Percentiles rank a stretch among this genome's conserved stretches.
Conservation (phyloP, 352 stramenopile genomes). For the Blastocystis sp. region DNA sequence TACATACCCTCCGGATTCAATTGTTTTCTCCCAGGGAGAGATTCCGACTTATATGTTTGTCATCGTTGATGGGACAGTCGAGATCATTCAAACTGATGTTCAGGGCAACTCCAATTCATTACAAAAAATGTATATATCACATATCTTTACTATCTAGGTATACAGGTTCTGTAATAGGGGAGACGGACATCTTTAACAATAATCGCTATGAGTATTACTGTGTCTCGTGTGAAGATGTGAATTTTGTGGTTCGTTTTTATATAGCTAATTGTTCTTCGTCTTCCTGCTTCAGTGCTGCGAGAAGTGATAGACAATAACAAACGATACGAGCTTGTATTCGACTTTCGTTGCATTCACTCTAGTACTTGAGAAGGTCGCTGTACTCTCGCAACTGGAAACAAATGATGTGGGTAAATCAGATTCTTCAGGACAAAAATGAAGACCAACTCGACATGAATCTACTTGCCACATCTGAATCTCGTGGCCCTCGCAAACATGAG, state of each 20-base stretch:
- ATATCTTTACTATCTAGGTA: not conserved
- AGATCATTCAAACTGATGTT: conserved; percentile 31
- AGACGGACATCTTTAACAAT: conserved; percentile 50
- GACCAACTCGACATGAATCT: not conserved
- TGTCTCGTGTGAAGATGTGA: not conserved
- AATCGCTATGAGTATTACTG: conserved; percentile 58
- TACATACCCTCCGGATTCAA: conserved; percentile 5
- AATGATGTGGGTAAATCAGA: conserved; percentile 40
- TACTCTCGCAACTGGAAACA: conserved; percentile 53
- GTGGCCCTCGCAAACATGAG: not conserved
- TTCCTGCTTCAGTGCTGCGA: not conserved
- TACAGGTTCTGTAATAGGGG: conserved; percentile 28
- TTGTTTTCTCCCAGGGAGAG: conserved; percentile 50
- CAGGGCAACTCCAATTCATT: conserved; percentile 20
- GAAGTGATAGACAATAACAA: not conserved
- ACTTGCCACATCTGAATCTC: not conserved
- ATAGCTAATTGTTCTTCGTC: conserved; percentile 7
- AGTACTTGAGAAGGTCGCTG: conserved; percentile 1
- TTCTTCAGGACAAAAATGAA: conserved; percentile 2
- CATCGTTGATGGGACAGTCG: conserved; percentile 34
- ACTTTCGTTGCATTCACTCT: not conserved
- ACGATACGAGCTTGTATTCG: not conserved
- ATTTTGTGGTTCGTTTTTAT: not conserved
- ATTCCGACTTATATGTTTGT: conserved; percentile 2
- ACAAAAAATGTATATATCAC: not conserved